A percentile compares a stretch with the other conserved stretches of the same genome.
phyloP scores from a whole-genome alignment of 179 eudicot genomes.

The Carnegiea gigantea region DNA sequence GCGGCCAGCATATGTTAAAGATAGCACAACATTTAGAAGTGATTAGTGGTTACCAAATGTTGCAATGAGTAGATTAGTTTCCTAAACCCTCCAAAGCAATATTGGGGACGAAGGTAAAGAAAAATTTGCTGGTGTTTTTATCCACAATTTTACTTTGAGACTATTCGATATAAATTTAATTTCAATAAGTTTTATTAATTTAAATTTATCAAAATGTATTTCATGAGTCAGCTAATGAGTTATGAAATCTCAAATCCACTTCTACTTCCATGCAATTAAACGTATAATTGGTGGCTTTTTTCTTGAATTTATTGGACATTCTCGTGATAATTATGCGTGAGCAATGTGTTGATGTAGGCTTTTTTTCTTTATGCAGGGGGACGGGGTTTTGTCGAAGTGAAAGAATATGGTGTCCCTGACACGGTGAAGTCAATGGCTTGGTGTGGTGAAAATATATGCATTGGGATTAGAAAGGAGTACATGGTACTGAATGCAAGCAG shows the following conservation, averaged over 20 bases:
- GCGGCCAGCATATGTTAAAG: no score
- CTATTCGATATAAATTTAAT: background rate
- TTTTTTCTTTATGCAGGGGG: conserved; percentile 56
- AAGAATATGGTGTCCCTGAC: conserved; percentile 93
- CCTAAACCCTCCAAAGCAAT: no score
- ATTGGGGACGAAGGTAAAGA: no score
- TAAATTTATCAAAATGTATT: background rate
- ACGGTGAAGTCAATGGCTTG: conserved; percentile 90
- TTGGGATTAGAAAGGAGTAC: conserved; percentile 90
- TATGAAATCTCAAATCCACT: background rate
- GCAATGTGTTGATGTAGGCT: background rate
- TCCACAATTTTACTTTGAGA: background rate
- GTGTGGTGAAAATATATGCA: conserved; percentile 98
- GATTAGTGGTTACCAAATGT: no score
- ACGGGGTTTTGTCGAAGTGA: conserved; percentile 93
- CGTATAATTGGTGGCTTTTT: background rate
- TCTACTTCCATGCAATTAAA: background rate
- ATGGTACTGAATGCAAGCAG: conserved; percentile 74
- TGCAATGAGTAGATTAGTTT: no score
- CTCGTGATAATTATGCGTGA: background rate
- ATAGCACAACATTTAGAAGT: no score
- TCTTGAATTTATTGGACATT: background rate
- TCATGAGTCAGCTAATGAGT: background rate
- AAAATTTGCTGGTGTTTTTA: no score
- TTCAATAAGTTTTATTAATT: background rate